phyloP scores from a whole-genome alignment of 208 protist genomes.

The Crithidia bombi region DNA sequence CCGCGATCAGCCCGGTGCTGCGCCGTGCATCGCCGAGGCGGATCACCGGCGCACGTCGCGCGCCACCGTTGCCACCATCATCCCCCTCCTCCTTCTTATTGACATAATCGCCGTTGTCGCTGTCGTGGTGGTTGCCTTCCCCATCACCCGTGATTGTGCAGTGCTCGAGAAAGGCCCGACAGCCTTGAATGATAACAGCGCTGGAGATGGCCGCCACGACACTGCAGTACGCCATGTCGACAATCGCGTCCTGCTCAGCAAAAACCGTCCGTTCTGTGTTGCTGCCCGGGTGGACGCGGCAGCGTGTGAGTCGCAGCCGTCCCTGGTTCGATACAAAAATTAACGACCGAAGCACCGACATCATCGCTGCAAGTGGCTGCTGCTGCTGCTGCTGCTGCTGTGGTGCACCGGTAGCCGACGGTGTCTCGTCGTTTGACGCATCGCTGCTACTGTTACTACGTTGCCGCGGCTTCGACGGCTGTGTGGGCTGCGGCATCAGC shows the following conservation, averaged over 20 bases:
- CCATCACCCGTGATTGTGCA: slow-evolving; percentile 39
- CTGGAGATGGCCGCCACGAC: slow-evolving; percentile 56
- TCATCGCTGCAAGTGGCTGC: slow-evolving; percentile 16
- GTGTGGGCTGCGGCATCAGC: slow-evolving; percentile 14
- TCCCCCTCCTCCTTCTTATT: not conserved
- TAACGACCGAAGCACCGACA: slow-evolving; percentile 47
- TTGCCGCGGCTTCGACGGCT: slow-evolving; percentile 4
- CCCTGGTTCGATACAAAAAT: slow-evolving; percentile 74
- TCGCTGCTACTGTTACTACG: not conserved
- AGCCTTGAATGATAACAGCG: slow-evolving; percentile 70
- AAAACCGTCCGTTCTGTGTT: slow-evolving; percentile 65
- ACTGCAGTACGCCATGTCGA: slow-evolving; percentile 57
- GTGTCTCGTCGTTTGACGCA: not conserved
- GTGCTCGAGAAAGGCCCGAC: slow-evolving; percentile 54
- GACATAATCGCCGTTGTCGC: not conserved
- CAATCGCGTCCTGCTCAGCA: slow-evolving; percentile 68
- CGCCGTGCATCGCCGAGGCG: slow-evolving; percentile 37
- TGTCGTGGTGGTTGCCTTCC: not conserved
- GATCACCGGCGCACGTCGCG: slow-evolving; percentile 11
- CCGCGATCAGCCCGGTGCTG: slow-evolving; percentile 67
- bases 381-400: not conserved
- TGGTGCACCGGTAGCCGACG: not conserved
- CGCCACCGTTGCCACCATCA: no score
- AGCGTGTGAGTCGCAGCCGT: slow-evolving; percentile 41
- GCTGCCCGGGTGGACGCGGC: slow-evolving; percentile 37